Evolutionary conservation across 2,329 filamentous ascomycete species (phyloP).

Genomic region (Colletotrichum sp.): DNA sequence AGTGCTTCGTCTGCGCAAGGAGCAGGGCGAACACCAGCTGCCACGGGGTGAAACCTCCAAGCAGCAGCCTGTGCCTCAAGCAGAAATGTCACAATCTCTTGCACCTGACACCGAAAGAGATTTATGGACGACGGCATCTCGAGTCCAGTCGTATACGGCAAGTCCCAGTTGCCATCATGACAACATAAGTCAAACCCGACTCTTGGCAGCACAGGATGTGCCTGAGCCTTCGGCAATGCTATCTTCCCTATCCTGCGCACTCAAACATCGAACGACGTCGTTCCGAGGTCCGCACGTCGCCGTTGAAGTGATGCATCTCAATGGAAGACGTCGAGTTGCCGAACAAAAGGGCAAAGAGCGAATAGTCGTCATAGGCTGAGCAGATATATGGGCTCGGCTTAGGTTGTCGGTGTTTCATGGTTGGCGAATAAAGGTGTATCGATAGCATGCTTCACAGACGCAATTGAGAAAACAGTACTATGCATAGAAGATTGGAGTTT

Average conservation of each 20-base stretch:
- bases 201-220: neutral
- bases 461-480: neutral
- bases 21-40: neutral
- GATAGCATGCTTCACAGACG: neutral
- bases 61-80: neutral
- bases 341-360: neutral
- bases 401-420: neutral
- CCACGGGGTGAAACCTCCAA: neutral
- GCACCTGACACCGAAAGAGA: neutral
- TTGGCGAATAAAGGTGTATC: neutral
- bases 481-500: slow-evolving; percentile 19
- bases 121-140: neutral
- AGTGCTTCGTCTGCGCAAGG: neutral
- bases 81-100: neutral
- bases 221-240: neutral
- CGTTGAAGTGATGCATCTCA: neutral
- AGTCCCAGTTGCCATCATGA: neutral
- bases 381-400: neutral
- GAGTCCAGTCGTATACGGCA: neutral
- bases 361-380: neutral
- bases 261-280: neutral
- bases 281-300: neutral
- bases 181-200: neutral
- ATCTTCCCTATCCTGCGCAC: neutral
- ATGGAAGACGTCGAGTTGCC: neutral